A percentile compares a stretch with the other conserved stretches of the same genome.
Evolutionary conservation across 257 asterid genomes (phyloP).

Genomic region (Solanum paucissectum): DNA sequence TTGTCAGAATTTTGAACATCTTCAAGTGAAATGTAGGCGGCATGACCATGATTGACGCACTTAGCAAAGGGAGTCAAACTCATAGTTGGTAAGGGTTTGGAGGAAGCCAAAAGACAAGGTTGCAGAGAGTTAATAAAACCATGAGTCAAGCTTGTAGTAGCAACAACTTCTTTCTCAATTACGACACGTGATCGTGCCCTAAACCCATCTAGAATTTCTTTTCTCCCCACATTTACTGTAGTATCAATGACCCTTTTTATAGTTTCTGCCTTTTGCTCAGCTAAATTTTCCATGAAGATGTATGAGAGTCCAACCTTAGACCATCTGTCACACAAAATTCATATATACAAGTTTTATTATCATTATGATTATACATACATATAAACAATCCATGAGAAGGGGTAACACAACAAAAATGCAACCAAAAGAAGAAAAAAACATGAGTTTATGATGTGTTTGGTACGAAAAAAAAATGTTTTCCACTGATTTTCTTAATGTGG

Average conservation of each 20-base stretch:
- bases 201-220: background rate
- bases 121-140: background rate
- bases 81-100: background rate
- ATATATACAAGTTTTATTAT: background rate
- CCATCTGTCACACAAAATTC: background rate
- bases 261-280: background rate
- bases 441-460: background rate
- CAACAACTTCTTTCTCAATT: background rate
- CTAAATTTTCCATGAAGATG: background rate
- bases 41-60: constrained; percentile 22
- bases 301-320: background rate
- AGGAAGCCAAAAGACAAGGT: background rate
- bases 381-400: background rate
- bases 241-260: background rate
- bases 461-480: background rate
- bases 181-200: background rate
- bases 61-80: background rate
- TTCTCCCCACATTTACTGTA: background rate
- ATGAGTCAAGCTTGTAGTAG: background rate
- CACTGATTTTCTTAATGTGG: background rate
- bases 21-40: constrained; percentile 6
- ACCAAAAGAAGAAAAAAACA: background rate
- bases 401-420: background rate
- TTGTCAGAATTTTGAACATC: constrained; percentile 6
- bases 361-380: background rate